Base-by-base conservation (phyloP, 345 rosid genomes). In the Noccaea caerulescens region DNA sequence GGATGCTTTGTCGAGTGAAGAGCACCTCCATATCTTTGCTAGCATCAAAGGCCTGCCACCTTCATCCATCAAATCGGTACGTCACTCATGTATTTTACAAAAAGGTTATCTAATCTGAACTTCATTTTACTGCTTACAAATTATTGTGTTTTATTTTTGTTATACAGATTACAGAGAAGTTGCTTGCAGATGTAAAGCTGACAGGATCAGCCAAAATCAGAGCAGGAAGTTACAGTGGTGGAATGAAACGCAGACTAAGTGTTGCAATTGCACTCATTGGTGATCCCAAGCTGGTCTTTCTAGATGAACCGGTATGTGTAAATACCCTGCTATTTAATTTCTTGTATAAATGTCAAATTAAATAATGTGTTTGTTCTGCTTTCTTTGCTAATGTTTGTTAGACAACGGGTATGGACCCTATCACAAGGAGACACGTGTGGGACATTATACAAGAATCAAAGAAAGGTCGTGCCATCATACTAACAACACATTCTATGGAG, bases 401-500 rank as follows among this genome's bases (percentile, higher is more conserved):
- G 97, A 85, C 97, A 1, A 89, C 97, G 0, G 93, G 99, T 3
- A 91, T 93, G 97, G 95, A 89, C 80, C 99, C 99, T 34, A 84
- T 88, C 79, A 86, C 99, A 3, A 89, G 97, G 68, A 84, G 96
- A 85, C 97, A 91, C 69, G 96, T 89, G 14, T 89, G 95, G 99
- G 97, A 91, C 79, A 88, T 89, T 63, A 93, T 91, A 77, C 90
- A 86, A 80, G 71, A 79, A 54, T 83, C 96, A 14, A 91, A 93
- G 80, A 85, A 84, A 79, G 99, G 95, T 0, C 92, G 93, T 13
- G 92, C 91, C 63, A 88, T 94, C 66, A 71, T 94, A 69, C 76
- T 91, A 58, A 93, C 95, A 6, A 93, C 99, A 3, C 97, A 93
- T 85, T 94, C 99, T 11, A 86, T 88, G 97, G 99, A 94, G 80